Percentiles rank a stretch among this genome's conserved stretches.
These are phyloP conservation scores for Penicillium sp. DNA, from an alignment of 2,329 filamentous ascomycete genomes.

Conservation along the genomic window DNA sequence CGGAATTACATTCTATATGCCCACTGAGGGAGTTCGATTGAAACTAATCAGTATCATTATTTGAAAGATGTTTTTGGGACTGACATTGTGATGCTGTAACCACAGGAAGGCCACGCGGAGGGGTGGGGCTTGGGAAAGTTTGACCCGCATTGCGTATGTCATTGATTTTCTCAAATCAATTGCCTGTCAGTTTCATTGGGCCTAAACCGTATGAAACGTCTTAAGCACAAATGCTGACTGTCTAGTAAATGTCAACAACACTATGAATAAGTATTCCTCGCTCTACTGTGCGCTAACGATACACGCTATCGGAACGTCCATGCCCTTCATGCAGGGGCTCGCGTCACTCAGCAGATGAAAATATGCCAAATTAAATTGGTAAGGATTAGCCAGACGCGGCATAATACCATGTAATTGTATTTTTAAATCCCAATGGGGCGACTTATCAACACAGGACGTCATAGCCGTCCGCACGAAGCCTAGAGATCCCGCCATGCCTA, in stretches of 20 bases:
- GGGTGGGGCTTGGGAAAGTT: neutral
- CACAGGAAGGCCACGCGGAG: neutral
- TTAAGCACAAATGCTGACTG: neutral
- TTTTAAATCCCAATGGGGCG: conserved; percentile 56
- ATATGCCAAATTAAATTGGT: conserved; percentile 57
- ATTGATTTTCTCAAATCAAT: neutral
- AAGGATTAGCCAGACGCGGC: conserved; percentile 52
- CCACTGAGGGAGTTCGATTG: neutral
- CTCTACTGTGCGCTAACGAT: conserved; percentile 35
- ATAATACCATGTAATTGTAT: conserved; percentile 60
- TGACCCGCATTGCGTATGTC: neutral
- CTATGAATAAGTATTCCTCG: neutral
- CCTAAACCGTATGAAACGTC: neutral
- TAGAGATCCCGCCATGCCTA: conserved; percentile 20
- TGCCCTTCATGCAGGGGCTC: conserved; percentile 37
- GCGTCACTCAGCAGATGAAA: conserved; percentile 55
- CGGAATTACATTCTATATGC: conserved; percentile 19
- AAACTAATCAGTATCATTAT: neutral
- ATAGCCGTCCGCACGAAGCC: conserved; percentile 46
- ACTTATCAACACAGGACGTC: conserved; percentile 53
- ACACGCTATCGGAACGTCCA: conserved; percentile 40
- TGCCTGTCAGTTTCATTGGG: neutral
- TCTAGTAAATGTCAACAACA: neutral
- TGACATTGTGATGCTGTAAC: neutral
- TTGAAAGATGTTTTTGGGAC: neutral